Conservation (phyloP, 1,284 basidiomycete genomes). For the Anthracocystis walkeri region DNA sequence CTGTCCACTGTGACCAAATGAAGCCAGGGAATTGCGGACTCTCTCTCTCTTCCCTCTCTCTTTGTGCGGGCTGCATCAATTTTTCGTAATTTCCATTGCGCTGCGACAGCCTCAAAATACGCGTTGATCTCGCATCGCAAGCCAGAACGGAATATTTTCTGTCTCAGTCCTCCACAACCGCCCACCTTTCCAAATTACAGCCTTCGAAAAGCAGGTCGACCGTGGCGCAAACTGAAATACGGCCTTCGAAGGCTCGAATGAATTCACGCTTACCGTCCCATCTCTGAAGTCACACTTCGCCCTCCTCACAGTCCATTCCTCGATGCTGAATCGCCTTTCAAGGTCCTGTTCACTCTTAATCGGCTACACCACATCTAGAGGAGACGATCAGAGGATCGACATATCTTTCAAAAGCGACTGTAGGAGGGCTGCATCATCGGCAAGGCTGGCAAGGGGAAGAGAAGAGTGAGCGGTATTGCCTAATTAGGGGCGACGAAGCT, state of each 20-base stretch:
- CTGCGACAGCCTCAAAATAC: not conserved
- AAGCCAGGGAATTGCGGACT: conserved; percentile 1
- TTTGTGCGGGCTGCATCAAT: conserved; percentile 4
- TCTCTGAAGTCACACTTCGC: too few species aligned
- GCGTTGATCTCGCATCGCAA: conserved; percentile 21
- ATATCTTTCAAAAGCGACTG: too few species aligned
- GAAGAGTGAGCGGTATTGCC: too few species aligned
- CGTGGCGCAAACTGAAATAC: not conserved
- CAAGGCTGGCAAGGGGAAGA: too few species aligned
- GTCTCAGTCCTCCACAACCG: not conserved
- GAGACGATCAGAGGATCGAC: too few species aligned
- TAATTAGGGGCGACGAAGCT: conserved; percentile 14
- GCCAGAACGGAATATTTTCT: conserved; percentile 12
- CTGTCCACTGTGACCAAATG: not conserved
- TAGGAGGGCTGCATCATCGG: too few species aligned
- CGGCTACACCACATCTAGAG: too few species aligned
- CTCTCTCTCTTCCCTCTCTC: not conserved
- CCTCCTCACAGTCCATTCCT: not conserved
- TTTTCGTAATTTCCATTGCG: not conserved
- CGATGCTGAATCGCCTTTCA: not conserved
- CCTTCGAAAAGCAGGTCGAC: conserved; percentile 7
- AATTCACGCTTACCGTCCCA: not conserved
- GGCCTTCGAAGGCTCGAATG: conserved; percentile 23
- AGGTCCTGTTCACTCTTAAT: too few species aligned
- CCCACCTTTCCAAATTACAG: not conserved